A percentile compares a stretch with the other conserved stretches of the same genome.
Conservation (phyloP, 345 rosid species). For the Jatropha curcas region DNA sequence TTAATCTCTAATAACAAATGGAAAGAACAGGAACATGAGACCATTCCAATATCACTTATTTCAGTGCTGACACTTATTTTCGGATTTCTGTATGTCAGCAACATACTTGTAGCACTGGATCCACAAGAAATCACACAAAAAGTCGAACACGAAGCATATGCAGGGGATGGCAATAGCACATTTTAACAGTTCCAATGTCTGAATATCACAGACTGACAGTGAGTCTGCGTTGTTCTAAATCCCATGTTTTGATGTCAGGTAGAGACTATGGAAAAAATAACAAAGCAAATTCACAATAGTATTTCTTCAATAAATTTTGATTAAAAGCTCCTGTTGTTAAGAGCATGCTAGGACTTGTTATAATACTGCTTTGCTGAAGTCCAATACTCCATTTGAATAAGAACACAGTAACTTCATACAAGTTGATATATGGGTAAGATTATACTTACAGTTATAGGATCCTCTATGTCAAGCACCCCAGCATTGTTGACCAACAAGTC, state of each 20-base stretch:
- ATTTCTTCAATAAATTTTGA: background rate
- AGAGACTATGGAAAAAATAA: background rate
- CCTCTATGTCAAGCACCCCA: slow-evolving; percentile 87
- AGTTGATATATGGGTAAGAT: slow-evolving; percentile 18
- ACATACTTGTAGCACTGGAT: background rate
- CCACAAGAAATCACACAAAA: background rate
- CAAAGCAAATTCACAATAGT: background rate
- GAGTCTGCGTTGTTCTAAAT: background rate
- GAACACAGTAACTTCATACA: slow-evolving; percentile 17
- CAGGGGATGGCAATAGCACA: background rate
- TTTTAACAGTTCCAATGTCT: background rate
- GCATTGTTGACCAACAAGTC: slow-evolving; percentile 85
- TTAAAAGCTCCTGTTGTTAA: background rate
- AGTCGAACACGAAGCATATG: background rate
- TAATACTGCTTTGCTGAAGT: slow-evolving; percentile 7
- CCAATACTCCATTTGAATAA: slow-evolving; percentile 4
- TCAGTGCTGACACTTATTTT: background rate
- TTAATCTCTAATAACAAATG: background rate
- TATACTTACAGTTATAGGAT: slow-evolving; percentile 79
- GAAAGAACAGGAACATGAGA: background rate
- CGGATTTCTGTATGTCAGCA: background rate
- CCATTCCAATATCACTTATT: background rate
- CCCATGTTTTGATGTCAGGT: background rate
- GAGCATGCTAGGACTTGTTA: background rate
- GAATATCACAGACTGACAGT: background rate